Evolutionary conservation across 2,329 filamentous ascomycete genomes (phyloP).

Genomic region (Cladophialophora immunda): DNA sequence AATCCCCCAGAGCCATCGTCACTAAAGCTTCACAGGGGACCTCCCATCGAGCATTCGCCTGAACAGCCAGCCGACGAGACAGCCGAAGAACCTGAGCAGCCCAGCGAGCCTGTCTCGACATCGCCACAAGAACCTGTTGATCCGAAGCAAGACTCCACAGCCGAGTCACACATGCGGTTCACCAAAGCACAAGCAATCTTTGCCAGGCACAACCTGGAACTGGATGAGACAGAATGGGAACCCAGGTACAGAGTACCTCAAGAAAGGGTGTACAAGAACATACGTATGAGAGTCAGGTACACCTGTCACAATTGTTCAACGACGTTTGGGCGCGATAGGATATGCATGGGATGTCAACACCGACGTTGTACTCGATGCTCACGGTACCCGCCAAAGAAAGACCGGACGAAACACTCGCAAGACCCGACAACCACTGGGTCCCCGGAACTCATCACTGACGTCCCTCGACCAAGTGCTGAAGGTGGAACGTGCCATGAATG

Average conservation of each 20-base stretch:
- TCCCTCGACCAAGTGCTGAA: constrained; percentile 13
- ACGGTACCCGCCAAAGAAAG: constrained; percentile 74
- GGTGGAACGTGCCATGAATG: constrained; percentile 38
- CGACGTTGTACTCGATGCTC: constrained; percentile 81
- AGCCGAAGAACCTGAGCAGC: constrained; percentile 3
- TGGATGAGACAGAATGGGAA: constrained; percentile 55
- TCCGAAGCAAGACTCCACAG: constrained; percentile 5
- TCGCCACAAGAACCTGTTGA: constrained; percentile 1
- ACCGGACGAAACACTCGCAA: constrained; percentile 51
- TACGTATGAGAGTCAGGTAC: constrained; percentile 58
- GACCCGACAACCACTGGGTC: neutral
- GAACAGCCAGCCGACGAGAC: constrained; percentile 33
- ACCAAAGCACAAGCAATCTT: constrained; percentile 56
- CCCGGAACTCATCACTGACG: neutral
- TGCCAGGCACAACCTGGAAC: constrained; percentile 56
- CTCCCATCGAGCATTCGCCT: neutral
- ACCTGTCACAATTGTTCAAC: constrained; percentile 83
- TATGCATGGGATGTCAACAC: constrained; percentile 81
- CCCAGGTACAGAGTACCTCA: constrained; percentile 42
- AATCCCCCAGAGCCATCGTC: neutral
- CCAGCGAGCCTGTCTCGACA: neutral
- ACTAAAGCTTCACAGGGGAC: constrained; percentile 15
- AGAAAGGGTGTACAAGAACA: constrained; percentile 55
- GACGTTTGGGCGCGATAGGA: constrained; percentile 75
- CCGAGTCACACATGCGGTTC: constrained; percentile 47